Evolutionary conservation across 768 basidiomycete species (phyloP).

Genomic region (Pholiota molesta): DNA sequence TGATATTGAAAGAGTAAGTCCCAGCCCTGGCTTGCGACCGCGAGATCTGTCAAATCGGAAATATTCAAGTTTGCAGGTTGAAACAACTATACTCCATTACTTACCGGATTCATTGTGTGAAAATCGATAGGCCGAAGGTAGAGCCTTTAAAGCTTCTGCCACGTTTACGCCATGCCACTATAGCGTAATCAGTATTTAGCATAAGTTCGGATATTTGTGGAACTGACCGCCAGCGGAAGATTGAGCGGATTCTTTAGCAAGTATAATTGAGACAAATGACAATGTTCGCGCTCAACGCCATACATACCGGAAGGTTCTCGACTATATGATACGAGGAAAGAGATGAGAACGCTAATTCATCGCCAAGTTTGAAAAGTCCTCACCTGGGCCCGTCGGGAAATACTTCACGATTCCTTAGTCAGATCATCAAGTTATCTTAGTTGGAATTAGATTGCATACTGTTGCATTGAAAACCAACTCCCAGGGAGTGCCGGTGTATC

Average conservation of each 20-base stretch:
- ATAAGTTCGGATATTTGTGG: neutral
- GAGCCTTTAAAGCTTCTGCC: slow-evolving; percentile 59
- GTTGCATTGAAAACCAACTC: slow-evolving; percentile 51
- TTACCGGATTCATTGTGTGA: slow-evolving; percentile 59
- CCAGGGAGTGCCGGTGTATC: slow-evolving; percentile 57
- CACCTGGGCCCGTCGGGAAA: slow-evolving; percentile 45
- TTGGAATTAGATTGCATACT: slow-evolving; percentile 25
- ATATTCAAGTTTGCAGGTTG: too few relatives aligned
- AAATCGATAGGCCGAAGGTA: slow-evolving; percentile 56
- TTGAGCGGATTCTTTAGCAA: slow-evolving; percentile 46
- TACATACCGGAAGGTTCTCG: slow-evolving; percentile 31
- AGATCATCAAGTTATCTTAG: neutral
- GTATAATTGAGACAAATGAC: neutral
- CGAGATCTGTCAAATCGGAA: slow-evolving; percentile 39
- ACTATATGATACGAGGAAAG: slow-evolving; percentile 20
- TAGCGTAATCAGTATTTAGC: slow-evolving; percentile 7
- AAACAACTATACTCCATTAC: neutral
- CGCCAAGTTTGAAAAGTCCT: neutral
- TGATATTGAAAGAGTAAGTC: slow-evolving; percentile 62
- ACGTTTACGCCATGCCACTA: slow-evolving; percentile 64
- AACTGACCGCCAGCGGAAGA: slow-evolving; percentile 38
- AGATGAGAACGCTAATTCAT: neutral
- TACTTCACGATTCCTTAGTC: slow-evolving; percentile 31
- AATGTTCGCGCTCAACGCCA: neutral
- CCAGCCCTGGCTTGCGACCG: slow-evolving; percentile 53